Conservation (phyloP, 2,329 filamentous ascomycete genomes). For the Teratosphaeriaceae sp. region DNA sequence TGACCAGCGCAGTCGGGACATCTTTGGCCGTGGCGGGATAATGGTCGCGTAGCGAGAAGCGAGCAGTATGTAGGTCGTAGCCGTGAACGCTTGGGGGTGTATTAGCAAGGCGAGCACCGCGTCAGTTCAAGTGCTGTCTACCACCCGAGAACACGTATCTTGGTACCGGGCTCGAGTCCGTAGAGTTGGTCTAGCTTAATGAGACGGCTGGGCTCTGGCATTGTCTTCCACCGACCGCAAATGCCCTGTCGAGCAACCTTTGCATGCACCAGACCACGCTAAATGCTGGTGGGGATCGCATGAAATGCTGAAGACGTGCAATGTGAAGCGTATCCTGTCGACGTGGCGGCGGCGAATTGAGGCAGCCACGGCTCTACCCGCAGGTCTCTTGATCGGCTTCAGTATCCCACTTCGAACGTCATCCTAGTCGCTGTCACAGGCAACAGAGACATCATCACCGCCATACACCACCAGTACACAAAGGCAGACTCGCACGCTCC, state of each 20-base stretch:
- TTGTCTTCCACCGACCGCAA: not conserved
- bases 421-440: too few species aligned
- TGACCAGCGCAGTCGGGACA: conserved; percentile 50
- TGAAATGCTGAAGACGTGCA: too few species aligned
- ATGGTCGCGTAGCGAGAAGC: conserved; percentile 61
- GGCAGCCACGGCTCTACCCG: too few species aligned
- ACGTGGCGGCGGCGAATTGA: too few species aligned
- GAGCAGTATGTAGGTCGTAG: conserved; percentile 52
- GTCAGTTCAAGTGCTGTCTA: conserved; percentile 51
- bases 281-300: too few species aligned
- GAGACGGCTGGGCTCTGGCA: conserved; percentile 50
- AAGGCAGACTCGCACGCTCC: too few species aligned
- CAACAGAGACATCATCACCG: too few species aligned
- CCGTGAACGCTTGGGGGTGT: conserved; percentile 46
- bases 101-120: conserved; percentile 2
- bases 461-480: too few species aligned
- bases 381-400: too few species aligned
- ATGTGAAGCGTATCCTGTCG: not conserved
- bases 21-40: conserved; percentile 42
- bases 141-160: conserved; percentile 91
- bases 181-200: conserved; percentile 45
- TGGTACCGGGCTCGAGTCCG: conserved; percentile 47
- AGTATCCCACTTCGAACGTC: too few species aligned
- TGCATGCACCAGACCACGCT: too few species aligned
- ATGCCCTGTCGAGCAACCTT: too few species aligned